Conservation (phyloP, 768 basidiomycete species). For the Paxillus rubicundulus region DNA sequence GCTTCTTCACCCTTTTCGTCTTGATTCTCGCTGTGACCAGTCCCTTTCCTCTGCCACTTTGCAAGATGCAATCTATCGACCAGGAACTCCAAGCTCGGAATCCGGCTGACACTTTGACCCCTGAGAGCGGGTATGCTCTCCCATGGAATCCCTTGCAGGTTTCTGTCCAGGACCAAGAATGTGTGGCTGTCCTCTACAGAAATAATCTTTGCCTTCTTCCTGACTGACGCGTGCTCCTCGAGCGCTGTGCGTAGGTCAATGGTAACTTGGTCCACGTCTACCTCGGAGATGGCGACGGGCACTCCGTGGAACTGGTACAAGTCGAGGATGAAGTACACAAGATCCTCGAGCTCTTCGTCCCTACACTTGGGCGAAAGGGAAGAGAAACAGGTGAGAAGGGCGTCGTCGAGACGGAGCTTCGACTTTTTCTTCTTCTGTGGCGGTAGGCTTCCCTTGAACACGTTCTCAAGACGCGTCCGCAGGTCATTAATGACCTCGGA, state of each 20-base stretch:
- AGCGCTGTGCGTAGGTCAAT: conserved; percentile 77
- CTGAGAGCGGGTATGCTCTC: conserved; percentile 88
- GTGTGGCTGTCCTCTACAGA: conserved; percentile 59
- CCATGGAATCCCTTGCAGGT: conserved; percentile 89
- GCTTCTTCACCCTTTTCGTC: conserved; percentile 9
- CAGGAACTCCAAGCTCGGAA: conserved; percentile 87
- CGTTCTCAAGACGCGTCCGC: conserved; percentile 65
- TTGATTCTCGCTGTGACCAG: conserved; percentile 14
- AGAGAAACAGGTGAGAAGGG: conserved; percentile 83
- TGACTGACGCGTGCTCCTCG: conserved; percentile 58
- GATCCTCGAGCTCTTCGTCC: conserved; percentile 94
- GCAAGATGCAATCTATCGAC: conserved; percentile 75
- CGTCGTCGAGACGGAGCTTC: conserved; percentile 63
- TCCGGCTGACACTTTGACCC: conserved; percentile 85
- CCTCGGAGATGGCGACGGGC: conserved; percentile 83
- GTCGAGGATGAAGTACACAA: conserved; percentile 91
- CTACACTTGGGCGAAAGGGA: conserved; percentile 76
- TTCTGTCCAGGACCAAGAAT: conserved; percentile 89
- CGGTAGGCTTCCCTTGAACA: conserved; percentile 66
- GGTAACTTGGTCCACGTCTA: conserved; percentile 88
- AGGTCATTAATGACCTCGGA: conserved; percentile 53
- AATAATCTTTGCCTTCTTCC: conserved; percentile 31
- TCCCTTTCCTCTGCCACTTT: conserved; percentile 36
- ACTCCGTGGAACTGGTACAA: conserved; percentile 92
- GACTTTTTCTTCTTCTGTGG: conserved; percentile 59